Conservation (phyloP, 352 stramenopile species). For the Pythium myriotylum region DNA sequence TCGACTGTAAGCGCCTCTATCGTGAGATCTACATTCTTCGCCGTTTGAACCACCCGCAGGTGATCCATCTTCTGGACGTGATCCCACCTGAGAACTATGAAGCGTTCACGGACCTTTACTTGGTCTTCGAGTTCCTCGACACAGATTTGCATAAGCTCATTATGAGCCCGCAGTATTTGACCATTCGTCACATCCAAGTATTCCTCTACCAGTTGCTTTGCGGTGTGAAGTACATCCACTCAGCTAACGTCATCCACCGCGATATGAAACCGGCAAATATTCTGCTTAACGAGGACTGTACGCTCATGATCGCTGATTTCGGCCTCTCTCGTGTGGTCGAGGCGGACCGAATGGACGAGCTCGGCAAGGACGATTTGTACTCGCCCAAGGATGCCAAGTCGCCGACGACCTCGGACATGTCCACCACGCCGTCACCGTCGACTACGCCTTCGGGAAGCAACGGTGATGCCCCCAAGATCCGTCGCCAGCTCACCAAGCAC, state of each 20-base stretch:
- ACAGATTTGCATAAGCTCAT: constrained; percentile 95
- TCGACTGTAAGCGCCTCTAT: constrained; percentile 87
- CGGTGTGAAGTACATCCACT: constrained; percentile 97
- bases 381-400: constrained; percentile 81
- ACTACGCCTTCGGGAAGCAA: constrained; percentile 72
- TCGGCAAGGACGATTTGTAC: constrained; percentile 71
- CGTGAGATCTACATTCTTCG: constrained; percentile 89
- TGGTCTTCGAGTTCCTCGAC: constrained; percentile 93
- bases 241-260: constrained; percentile 87
- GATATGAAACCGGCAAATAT: constrained; percentile 92
- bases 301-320: constrained; percentile 88
- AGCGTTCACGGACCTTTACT: constrained; percentile 90
- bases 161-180: constrained; percentile 92
- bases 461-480: constrained; percentile 65
- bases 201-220: constrained; percentile 96
- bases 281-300: constrained; percentile 87
- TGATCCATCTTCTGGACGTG: constrained; percentile 84
- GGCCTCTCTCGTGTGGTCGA: constrained; percentile 83
- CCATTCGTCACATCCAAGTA: constrained; percentile 96
- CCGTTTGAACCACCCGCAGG: constrained; percentile 77
- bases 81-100: constrained; percentile 84
- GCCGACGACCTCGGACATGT: constrained; percentile 73
- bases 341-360: constrained; percentile 72
- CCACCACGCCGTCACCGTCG: constrained; percentile 56
- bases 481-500: constrained; percentile 96